These are phyloP conservation scores for Sphagnum fallax DNA, from an alignment of 228 moss, liverwort and hornwort species.

Conservation along the genomic window DNA sequence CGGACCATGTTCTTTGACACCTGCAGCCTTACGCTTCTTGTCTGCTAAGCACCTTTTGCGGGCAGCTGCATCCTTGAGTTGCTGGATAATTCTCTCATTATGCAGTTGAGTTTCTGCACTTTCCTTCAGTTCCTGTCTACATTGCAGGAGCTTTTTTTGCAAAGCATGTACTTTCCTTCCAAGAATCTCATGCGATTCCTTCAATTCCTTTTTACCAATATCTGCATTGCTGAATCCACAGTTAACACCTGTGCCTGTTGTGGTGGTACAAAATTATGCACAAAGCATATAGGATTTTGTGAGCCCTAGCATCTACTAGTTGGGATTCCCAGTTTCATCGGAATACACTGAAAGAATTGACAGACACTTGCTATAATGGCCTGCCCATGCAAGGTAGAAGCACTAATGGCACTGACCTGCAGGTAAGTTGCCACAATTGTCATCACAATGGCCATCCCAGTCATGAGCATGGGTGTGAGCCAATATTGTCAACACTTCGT, in stretches of 20 bases:
- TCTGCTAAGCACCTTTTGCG: conserved; percentile 13
- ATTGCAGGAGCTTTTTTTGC: conserved; percentile 24
- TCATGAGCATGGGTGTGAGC: not conserved
- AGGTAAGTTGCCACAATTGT: no score
- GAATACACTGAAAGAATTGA: no score
- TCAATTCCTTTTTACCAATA: not conserved
- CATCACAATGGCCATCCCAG: not conserved
- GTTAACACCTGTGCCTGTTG: no score
- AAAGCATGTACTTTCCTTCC: conserved; percentile 6
- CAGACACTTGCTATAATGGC: no score
- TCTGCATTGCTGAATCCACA: no score
- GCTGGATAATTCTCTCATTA: conserved; percentile 23
- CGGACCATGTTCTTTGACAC: conserved; percentile 11
- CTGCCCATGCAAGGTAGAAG: no score
- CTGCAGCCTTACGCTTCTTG: conserved; percentile 17
- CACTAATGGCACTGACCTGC: no score
- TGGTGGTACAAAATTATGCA: no score
- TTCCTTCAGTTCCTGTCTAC: conserved; percentile 15
- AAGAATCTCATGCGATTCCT: conserved; percentile 6
- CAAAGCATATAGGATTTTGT: no score
- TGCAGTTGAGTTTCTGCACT: conserved; percentile 18
- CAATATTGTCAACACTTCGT: not conserved
- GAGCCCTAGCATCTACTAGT: no score
- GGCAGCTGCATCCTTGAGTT: conserved; percentile 23
- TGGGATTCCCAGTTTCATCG: no score